These are phyloP conservation scores for Chrysanthemum seticuspe DNA, from an alignment of 129 eudicot genomes.

Conservation along the genomic window DNA sequence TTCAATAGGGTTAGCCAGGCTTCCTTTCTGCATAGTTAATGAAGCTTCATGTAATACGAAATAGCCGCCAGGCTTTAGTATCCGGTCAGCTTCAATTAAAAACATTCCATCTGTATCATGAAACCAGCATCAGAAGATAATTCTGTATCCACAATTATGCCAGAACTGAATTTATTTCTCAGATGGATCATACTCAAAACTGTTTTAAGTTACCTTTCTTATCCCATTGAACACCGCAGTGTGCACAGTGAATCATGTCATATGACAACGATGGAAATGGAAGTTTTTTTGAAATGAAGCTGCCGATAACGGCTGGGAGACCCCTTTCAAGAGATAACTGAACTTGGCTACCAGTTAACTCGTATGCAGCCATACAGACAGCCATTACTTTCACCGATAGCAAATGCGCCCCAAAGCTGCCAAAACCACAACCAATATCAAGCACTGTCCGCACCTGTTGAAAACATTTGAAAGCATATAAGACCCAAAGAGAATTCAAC, in stretches of 20 bases:
- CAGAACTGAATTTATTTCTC: background rate
- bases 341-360: slow-evolving; percentile 92
- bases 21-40: slow-evolving; percentile 38
- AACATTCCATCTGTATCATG: slow-evolving; percentile 70
- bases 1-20: slow-evolving; percentile 49
- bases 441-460: slow-evolving; percentile 73
- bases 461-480: slow-evolving; percentile 18
- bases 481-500: background rate
- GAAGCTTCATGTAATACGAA: slow-evolving; percentile 69
- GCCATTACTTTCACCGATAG: slow-evolving; percentile 78
- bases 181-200: background rate
- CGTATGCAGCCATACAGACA: slow-evolving; percentile 86
- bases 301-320: slow-evolving; percentile 90
- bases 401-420: slow-evolving; percentile 96
- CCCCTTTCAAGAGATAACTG: slow-evolving; percentile 97
- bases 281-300: slow-evolving; percentile 72
- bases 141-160: background rate
- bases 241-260: slow-evolving; percentile 98
- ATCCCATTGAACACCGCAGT: slow-evolving; percentile 91
- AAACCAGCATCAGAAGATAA: slow-evolving; percentile 14
- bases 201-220: slow-evolving; percentile 54
- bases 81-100: slow-evolving; percentile 82
- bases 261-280: slow-evolving; percentile 89
- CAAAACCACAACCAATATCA: slow-evolving; percentile 98
- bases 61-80: slow-evolving; percentile 95